phyloP scores from a whole-genome alignment of 73 alveolate genomes.

The Breviolum minutum region DNA sequence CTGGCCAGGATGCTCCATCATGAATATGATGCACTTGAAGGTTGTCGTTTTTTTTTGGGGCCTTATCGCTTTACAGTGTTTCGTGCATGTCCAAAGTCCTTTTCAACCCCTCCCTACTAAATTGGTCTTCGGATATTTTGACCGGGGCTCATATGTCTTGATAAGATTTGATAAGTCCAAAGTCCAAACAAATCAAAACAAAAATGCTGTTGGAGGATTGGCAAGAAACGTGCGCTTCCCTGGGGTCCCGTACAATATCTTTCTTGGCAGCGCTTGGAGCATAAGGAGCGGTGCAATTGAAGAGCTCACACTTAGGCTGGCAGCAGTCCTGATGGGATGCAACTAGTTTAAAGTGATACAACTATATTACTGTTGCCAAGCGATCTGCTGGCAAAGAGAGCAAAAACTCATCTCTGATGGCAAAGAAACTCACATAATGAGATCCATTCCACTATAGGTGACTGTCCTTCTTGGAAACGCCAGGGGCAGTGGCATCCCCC shows the following conservation, averaged over 20 bases:
- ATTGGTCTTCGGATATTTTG: too few species aligned
- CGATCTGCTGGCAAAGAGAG: neutral
- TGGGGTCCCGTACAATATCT: slow-evolving; percentile 32
- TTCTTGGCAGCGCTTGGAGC: slow-evolving; percentile 82
- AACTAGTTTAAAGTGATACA: neutral
- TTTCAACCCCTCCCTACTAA: too few species aligned
- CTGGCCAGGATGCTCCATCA: too few species aligned
- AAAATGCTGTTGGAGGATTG: neutral
- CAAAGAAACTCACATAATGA: too few species aligned
- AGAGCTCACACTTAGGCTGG: slow-evolving; percentile 84
- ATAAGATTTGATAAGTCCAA: too few species aligned
- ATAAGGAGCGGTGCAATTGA: slow-evolving; percentile 77
- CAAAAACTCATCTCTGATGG: neutral
- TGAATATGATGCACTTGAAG: too few species aligned
- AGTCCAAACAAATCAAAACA: neutral
- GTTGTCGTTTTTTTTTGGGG: too few species aligned
- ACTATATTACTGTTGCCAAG: neutral
- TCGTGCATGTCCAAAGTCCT: too few species aligned
- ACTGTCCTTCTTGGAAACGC: slow-evolving; percentile 37
- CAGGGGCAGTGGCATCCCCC: slow-evolving; percentile 86
- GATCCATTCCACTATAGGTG: too few species aligned
- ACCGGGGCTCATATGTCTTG: too few species aligned
- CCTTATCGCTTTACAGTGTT: too few species aligned
- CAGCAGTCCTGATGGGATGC: slow-evolving; percentile 52
- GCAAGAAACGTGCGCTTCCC: neutral